Conservation (phyloP, 2,329 filamentous ascomycete genomes). For the Leptographium procerum region DNA sequence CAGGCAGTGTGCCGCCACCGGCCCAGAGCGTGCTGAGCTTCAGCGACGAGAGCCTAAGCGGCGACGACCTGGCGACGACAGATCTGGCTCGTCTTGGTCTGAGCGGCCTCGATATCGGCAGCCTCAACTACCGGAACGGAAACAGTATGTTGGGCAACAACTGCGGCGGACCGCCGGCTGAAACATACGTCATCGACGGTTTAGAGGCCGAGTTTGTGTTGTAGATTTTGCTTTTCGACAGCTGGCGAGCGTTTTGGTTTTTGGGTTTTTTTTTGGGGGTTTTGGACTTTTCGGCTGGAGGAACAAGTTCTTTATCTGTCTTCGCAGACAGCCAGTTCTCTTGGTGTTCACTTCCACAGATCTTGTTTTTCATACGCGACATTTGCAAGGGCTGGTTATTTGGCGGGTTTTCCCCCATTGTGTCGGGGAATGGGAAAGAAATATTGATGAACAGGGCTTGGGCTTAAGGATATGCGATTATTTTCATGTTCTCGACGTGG, state of each 20-base stretch:
- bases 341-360: too few relatives aligned
- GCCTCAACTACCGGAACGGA: slow-evolving; percentile 24
- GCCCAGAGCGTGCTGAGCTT: slow-evolving; percentile 44
- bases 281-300: background rate
- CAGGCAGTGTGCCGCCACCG: slow-evolving; percentile 23
- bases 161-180: slow-evolving; percentile 11
- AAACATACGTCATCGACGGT: slow-evolving; percentile 25
- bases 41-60: slow-evolving; percentile 47
- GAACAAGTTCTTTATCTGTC: background rate
- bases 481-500: background rate
- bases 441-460: background rate
- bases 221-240: background rate
- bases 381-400: background rate
- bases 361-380: background rate
- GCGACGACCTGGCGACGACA: slow-evolving; percentile 37
- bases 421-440: background rate
- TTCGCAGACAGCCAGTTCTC: background rate
- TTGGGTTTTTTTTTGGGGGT: background rate
- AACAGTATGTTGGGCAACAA: slow-evolving; percentile 7
- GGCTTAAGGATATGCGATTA: background rate
- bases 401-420: background rate
- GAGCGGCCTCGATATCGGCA: slow-evolving; percentile 27
- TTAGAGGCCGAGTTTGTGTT: slow-evolving; percentile 26
- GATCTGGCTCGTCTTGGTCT: slow-evolving; percentile 31
- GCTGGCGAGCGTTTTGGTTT: background rate